phyloP scores from a whole-genome alignment of 2,329 filamentous ascomycete species.

The Didymella pinodella region DNA sequence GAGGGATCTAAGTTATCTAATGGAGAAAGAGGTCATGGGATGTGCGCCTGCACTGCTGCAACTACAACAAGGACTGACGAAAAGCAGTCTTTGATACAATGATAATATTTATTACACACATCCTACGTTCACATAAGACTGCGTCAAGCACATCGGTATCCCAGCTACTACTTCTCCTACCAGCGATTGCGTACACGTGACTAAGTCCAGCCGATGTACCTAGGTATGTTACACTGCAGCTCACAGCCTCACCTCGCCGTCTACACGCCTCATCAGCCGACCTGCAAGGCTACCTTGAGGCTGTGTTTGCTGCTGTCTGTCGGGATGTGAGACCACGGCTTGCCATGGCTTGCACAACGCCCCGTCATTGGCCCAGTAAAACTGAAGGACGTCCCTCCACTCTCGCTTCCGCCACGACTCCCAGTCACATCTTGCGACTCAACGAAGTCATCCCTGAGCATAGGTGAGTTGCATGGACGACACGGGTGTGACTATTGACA shows the following conservation, averaged over 20 bases:
- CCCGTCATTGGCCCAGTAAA: not conserved
- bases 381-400: not conserved
- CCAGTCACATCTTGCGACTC: not conserved
- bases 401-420: not conserved
- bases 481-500: conserved; percentile 1
- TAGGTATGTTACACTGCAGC: not conserved
- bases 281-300: not conserved
- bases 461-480: not conserved
- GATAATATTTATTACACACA: not conserved
- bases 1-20: not conserved
- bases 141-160: not conserved
- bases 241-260: not conserved
- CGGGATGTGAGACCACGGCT: not conserved
- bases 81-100: not conserved
- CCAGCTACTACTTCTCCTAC: not conserved
- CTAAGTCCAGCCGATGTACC: not conserved
- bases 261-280: not conserved
- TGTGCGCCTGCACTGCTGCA: no score
- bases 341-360: not conserved
- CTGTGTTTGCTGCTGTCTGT: not conserved
- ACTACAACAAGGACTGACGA: not conserved
- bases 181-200: not conserved
- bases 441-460: not conserved
- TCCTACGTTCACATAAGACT: not conserved
- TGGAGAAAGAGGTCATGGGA: not conserved